Evolutionary conservation across 805 yeast genomes (phyloP), one percentile per base, ranked within the genome.

Genomic region (Nadsonia fulvescens): DNA sequence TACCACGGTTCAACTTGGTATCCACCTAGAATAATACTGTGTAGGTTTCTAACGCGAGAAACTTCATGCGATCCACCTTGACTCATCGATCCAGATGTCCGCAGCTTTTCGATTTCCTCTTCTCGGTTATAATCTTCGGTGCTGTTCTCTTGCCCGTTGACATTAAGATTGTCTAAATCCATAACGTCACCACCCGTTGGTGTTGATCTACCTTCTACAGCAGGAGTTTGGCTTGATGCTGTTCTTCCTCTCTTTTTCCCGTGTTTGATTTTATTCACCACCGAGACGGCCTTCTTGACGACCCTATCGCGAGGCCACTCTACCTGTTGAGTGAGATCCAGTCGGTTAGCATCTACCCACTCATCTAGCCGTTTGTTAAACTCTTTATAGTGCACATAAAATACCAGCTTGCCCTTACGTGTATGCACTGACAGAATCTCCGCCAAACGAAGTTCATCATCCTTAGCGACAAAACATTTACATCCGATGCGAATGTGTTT

Each of bases 1-100:
- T 89, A 89, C 99, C 99, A 89, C 2, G 99, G 98, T 47, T 89
- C 99, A 28, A 89, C 81, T 38, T 77, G 76, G 48, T 71, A 81
- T 35, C 74, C 75, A 2, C 98, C 99, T 53, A 89, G 68, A 3
- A 79, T 73, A 4, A 89, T 67, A 29, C 66, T 63, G 24, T 66
- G 59, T 35, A 89, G 59, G 44, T 89, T 89, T 38, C 96, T 64
- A 24, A 89, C 94, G 30, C 89, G 62, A 0, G 96, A 82, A 13
- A 86, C 77, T 43, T 86, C 96, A 30, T 62, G 66, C 30, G 70
- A 63, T 34, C 73, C 74, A 39, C 63, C 65, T 51, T 89, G 98
- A 7, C 89, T 77, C 96, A 89, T 89, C 1, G 96, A 83, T 2
- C 98, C 98, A n/a, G 91, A 63, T 0, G 93, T 82, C 38, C 96